phyloP scores from a whole-genome alignment of 345 rosid species.

The Populus ilicifolia region DNA sequence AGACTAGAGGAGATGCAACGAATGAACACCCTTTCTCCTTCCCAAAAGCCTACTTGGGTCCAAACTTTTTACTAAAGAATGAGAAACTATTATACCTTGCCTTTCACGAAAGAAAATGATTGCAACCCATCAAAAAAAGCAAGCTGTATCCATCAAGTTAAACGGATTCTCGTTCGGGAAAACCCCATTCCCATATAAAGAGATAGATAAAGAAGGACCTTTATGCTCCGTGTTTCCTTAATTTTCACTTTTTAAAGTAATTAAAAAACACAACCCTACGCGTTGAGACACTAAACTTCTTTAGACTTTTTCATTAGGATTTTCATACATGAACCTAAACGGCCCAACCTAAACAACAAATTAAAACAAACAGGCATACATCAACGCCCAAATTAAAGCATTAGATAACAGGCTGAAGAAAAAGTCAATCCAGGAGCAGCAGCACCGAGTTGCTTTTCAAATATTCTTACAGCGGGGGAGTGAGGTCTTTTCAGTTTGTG shows the following conservation, averaged over 20 bases:
- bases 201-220: neutral
- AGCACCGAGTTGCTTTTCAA: neutral
- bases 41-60: neutral
- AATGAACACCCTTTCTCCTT: neutral
- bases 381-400: neutral
- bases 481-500: neutral
- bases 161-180: neutral
- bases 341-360: neutral
- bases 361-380: neutral
- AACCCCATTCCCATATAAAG: neutral
- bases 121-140: slow-evolving; percentile 5
- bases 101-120: neutral
- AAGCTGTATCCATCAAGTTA: slow-evolving; percentile 6
- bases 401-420: neutral
- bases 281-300: neutral
- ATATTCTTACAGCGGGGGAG: neutral
- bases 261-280: too few species aligned
- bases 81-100: slow-evolving; percentile 4
- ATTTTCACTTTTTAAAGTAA: neutral
- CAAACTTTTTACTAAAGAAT: neutral
- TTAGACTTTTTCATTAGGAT: neutral
- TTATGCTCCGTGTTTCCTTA: slow-evolving; percentile 15
- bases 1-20: neutral
- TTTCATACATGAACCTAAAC: neutral
- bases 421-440: neutral